These are phyloP conservation scores for Telfairia occidentalis DNA, from an alignment of 331 rosid genomes.

Conservation along the genomic window DNA sequence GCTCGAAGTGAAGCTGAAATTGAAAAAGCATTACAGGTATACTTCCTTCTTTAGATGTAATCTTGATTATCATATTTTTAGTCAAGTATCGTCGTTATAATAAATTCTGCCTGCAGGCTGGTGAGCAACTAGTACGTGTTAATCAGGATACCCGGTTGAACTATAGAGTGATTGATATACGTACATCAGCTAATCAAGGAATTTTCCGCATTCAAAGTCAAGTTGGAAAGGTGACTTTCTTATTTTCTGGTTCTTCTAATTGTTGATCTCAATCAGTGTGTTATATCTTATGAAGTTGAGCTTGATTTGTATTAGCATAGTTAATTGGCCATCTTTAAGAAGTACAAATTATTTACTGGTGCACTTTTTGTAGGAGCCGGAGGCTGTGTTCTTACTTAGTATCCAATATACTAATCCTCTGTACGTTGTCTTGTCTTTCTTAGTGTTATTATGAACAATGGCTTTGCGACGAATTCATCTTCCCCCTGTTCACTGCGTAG, in stretches of 20 bases:
- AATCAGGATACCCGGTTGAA: slow-evolving; percentile 92
- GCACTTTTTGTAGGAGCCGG: background rate
- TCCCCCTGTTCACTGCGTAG: background rate
- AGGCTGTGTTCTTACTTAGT: too few relatives aligned
- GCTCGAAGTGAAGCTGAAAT: slow-evolving; percentile 80
- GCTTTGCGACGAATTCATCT: background rate
- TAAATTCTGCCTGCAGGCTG: slow-evolving; percentile 66
- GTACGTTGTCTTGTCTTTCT: background rate
- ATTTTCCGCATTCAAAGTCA: slow-evolving; percentile 67
- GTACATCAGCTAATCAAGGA: slow-evolving; percentile 86
- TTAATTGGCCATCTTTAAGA: background rate
- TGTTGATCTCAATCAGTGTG: background rate
- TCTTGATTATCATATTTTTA: too few relatives aligned
- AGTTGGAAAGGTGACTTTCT: slow-evolving; percentile 31
- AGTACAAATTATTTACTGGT: background rate
- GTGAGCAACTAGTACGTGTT: slow-evolving; percentile 77
- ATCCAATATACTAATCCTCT: background rate
- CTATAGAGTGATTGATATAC: slow-evolving; percentile 57
- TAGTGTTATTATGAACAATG: background rate
- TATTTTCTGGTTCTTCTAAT: background rate
- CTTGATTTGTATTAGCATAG: background rate
- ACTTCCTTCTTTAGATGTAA: background rate
- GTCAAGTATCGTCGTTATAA: too few relatives aligned
- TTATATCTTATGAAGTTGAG: background rate
- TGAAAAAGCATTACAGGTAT: slow-evolving; percentile 60